Evolutionary conservation across 805 yeast genomes (phyloP), one percentile per base, ranked within the genome.

Genomic region (Candida broadrunensis): DNA sequence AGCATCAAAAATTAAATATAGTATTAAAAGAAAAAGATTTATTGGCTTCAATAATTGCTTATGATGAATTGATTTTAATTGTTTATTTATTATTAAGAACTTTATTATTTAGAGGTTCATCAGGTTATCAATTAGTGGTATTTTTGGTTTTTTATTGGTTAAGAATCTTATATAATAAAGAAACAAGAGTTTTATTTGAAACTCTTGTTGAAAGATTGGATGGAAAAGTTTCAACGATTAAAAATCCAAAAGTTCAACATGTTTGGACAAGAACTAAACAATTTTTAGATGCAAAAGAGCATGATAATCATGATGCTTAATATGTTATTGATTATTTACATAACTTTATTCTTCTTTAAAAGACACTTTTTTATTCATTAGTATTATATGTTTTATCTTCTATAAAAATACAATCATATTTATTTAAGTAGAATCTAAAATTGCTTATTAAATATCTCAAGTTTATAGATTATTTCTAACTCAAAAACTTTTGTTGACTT

Each of bases 91-190:
- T 74, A 0, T 44, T 80, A 39, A 84, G 87, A 56, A 81, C 90
- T 0, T 36, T 82, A 17, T 57, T 82, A 32, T 65, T 84, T 55
- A 76, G 83, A 61, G 83, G 83, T 34, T 72, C 85, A 11, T 73
- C 88, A 2, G 93, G 93, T 2, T 83, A 70, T 58, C 85, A 84
- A 36, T 67, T 85, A 54, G 73, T 73, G 13, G 55, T 77, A 33
- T 83, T 81, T 57, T 49, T 72, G 39, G 58, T 73, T 43, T 79
- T 85, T 56, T 81, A 79, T 64, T 85, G 91, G 89, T 63, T 85
- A 49, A 75, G 88, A 62, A 59, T 85, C 39, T 75, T 84, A 47
- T 82, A 72, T 54, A 72, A 69, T 56, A 67, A 65, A 44, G 70
- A 70, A 44, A 73, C 80, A 3, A 65, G 72, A 38, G 63, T 58